Evolutionary conservation across 2,329 filamentous ascomycete species (phyloP), one percentile per base, ranked within the genome.

Genomic region (Myriosclerotinia duriaeana): DNA sequence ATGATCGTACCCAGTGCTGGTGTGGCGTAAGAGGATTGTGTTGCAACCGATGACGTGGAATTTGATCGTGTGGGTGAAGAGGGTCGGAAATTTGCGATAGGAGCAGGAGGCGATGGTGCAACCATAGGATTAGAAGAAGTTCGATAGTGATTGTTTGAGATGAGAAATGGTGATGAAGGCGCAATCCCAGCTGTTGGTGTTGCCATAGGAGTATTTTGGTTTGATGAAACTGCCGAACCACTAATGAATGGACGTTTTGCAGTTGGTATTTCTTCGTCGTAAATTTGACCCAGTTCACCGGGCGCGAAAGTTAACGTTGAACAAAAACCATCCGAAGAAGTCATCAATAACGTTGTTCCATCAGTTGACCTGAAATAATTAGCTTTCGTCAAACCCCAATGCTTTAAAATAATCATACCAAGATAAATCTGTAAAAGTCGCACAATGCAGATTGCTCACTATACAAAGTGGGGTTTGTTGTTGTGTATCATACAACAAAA

Each of bases 251-350:
- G 77, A 66, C 79, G 75, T 71, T 83, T 86, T 40, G 79, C 75
- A 17, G 80, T 80, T 12, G 82, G 80, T 50, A 88, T 77, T 62
- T 92, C 87, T 42, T 89, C 89, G 11, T 87, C 88, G 77, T 96
- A 96, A 6, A 87, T 80, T 70, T 94, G 88, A 15, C 95, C 95
- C 1, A 99, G 81, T 77, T 99, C 95, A 11, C 92, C 91, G 2
- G 90, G 82, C 1, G 86, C 79, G 75, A 99, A 99, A 0, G 93
- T 90, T 7, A 99, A 82, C 0, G 91, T 90, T 0, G 95, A 99
- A 77, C 95, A 99, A 80, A 98, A 99, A 0, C 95, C 95, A 77
- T 99, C 95, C 0, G 95, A 97, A 0, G 95, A 99, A n/a, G 93
- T 95, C 80, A 99, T 96, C 60, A 99, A 83, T 30, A 99, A 81